Evolutionary conservation across 441 rosid genomes (phyloP), one percentile per base, ranked within the genome.

Genomic region (Manihot esculenta): DNA sequence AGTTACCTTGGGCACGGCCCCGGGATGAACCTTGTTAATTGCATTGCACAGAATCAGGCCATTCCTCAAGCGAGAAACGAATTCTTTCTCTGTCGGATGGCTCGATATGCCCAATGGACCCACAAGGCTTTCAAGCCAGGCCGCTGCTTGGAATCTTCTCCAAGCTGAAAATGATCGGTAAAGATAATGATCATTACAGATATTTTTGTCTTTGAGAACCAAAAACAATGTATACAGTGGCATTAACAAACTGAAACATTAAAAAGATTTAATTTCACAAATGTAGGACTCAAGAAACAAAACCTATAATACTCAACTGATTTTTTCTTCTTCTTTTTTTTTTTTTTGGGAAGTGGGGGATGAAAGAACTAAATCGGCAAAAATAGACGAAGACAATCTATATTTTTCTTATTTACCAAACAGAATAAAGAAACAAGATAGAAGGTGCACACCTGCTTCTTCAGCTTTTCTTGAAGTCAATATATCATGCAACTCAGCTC

Each of bases 391-490:
- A 38, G 42, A 38, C 5, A 38, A 38, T 38, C 42, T 33, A 15
- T 2, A 44, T 14, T 33, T 71, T 77, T 69, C 74, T 66, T 56
- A 11, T 54, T 5, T 69, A 70, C 70, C 72, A 54, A 55, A 60
- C 33, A 67, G 15, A 30, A n/a, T 13, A 44, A 70, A 24, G 33
- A 24, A 64, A 27, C 27, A n/a, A 15, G 6, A 49, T 49, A 18
- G 11, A 56, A 45, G 24, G 49, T 5, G n/a, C 80, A 41, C 50
- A 92, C 99, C 97, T 72, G 94, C 85, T 85, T 92, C 97, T 84
- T 94, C 96, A 15, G 97, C 96, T 77, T 82, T 94, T 86, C 97
- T 87, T 73, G 97, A 92, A 66, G 94, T 94, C 84, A 90, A 66
- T 70, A 88, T 65, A 65, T 87, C 92, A 69, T 91, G 88, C 45